Evolutionary conservation across 2,329 filamentous ascomycete species (phyloP).

Genomic region (Neofusicoccum umdonicola): DNA sequence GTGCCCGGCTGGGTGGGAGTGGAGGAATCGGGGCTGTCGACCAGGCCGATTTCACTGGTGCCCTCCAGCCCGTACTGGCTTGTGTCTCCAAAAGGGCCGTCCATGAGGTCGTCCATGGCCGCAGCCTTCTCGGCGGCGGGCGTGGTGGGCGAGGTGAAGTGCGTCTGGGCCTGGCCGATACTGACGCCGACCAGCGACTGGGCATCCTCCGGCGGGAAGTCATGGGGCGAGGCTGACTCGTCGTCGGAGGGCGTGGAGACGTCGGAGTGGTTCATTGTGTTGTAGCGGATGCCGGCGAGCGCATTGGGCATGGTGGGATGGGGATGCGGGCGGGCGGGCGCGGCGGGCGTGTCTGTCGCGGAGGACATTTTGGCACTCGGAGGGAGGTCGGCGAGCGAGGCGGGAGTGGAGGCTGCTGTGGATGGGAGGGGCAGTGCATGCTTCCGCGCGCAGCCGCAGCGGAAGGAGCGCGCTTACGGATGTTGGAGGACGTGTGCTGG

Average conservation of each 20-base stretch:
- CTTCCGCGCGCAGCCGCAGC: background rate
- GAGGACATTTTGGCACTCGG: no score
- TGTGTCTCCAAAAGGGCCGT: constrained; percentile 47
- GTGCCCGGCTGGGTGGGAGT: background rate
- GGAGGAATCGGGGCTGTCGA: background rate
- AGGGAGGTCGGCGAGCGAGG: no score
- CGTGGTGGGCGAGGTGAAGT: constrained; percentile 56
- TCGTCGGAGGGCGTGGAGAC: constrained; percentile 47
- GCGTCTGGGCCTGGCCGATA: constrained; percentile 57
- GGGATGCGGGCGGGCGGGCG: no score
- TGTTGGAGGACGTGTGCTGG: background rate
- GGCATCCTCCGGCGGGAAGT: constrained; percentile 38
- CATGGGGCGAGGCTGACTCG: constrained; percentile 28
- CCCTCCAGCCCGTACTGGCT: constrained; percentile 34
- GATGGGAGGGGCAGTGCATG: background rate
- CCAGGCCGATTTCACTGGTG: constrained; percentile 13
- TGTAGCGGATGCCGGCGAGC: constrained; percentile 42
- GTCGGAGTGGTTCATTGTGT: constrained; percentile 37
- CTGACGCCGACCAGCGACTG: constrained; percentile 56
- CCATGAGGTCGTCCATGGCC: constrained; percentile 48
- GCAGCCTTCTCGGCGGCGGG: constrained; percentile 60
- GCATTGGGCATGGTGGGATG: constrained; percentile 28
- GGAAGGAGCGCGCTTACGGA: constrained; percentile 3
- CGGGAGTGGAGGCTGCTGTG: no score
- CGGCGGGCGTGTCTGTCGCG: no score